Base-by-base conservation (phyloP, 2,329 filamentous ascomycete species). In the Beauveria varroae region DNA sequence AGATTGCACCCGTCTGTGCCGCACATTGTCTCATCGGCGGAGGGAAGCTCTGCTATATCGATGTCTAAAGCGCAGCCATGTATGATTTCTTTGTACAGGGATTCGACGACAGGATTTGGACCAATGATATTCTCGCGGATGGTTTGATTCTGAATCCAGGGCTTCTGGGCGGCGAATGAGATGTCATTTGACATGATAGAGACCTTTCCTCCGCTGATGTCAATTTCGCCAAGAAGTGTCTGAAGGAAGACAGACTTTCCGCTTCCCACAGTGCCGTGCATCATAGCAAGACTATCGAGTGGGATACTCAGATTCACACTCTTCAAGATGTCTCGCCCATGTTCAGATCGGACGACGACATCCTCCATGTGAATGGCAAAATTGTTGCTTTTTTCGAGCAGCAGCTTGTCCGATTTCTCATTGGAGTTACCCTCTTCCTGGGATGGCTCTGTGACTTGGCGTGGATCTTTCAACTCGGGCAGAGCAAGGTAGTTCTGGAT, bases 1-100 rank as follows among this genome's bases (percentile, higher is more conserved):
- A 80, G 63, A 5, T 54, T 54, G 20, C 34, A 41, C 3, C 51
- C 51, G n/a, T 54, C 51, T 24, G 51, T 54, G 3, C 51, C 51
- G 3, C 20, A 7, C 34, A 54, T 22, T 9, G 34, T 54, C 34
- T 54, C n/a, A 41, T 54, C 51, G 8, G 24, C 51, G 10, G 30
- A 24, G 12, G 30, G 51, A 3, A 54, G 20, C 9, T n/a, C n/a
- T 3, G 30, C n/a, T 24, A 54, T 54, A 20, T 54, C 51, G 24
- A 24, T 12, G 26, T 41, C 34, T 2, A 54, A 26, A 10, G 51
- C 51, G 18, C 51, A 54, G 4, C 20, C 30, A 20, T 54, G 14
- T 14, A 54, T 41, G 16, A 43, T n/a, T 9, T 26, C 34, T 10
- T 24, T 8, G 20, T 41, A 41, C 5, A 53, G 30, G 8, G 30